Percentiles rank a stretch among this genome's conserved stretches.
Conservation (phyloP, 139 green algal genomes). For the Astrephomene gubernaculifera region DNA sequence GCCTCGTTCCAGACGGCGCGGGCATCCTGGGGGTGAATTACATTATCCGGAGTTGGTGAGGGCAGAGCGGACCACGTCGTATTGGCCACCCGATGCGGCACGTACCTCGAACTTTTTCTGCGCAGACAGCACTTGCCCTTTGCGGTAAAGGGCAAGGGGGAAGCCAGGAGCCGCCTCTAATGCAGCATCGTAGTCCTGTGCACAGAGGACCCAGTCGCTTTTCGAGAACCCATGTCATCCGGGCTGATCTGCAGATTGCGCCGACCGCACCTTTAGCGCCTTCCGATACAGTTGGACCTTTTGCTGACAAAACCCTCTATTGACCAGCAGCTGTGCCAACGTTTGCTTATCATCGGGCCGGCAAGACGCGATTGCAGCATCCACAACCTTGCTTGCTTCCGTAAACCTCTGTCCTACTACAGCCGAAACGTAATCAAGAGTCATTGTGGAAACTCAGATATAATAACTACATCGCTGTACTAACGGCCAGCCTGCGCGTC, state of each 20-base stretch:
- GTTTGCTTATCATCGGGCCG: constrained; percentile 2
- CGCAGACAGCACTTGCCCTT: constrained; percentile 71
- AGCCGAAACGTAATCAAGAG: neutral
- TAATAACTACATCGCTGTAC: neutral
- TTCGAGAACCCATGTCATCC: neutral
- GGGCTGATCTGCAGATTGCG: neutral
- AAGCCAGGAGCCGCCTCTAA: constrained; percentile 45
- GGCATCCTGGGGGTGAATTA: constrained; percentile 49
- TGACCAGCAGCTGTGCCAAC: constrained; percentile 62
- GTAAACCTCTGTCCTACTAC: constrained; percentile 22
- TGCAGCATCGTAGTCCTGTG: constrained; percentile 78
- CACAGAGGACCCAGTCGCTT: neutral
- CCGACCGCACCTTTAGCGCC: constrained; percentile 77
- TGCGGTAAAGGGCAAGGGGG: constrained; percentile 61
- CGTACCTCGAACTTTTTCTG: constrained; percentile 73
- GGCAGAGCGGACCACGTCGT: too few species aligned
- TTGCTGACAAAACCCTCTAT: constrained; percentile 75
- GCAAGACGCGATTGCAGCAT: constrained; percentile 37
- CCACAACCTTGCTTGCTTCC: constrained; percentile 40
- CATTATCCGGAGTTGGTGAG: too few species aligned
- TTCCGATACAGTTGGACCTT: constrained; percentile 77
- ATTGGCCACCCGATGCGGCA: too few species aligned
- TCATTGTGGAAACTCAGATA: neutral
- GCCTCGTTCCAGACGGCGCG: constrained; percentile 24
- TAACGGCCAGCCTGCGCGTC: too few species aligned